phyloP scores from a whole-genome alignment of 257 asterid genomes.

The Solanum paucissectum region DNA sequence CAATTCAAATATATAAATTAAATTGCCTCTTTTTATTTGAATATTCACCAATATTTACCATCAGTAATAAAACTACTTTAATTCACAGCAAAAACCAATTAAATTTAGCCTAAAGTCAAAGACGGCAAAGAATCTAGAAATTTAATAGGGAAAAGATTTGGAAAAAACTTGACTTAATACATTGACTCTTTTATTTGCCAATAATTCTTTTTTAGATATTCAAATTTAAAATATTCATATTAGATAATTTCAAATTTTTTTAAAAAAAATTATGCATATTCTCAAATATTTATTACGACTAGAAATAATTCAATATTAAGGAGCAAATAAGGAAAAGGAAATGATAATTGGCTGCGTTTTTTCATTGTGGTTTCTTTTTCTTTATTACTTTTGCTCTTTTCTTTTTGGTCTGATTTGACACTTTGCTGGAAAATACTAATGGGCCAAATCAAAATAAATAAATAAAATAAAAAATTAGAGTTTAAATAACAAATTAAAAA shows the following conservation, averaged over 20 bases:
- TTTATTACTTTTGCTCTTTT: not conserved
- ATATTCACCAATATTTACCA: not conserved
- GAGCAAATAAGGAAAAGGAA: not conserved
- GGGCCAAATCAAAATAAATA: not conserved
- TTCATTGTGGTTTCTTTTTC: not conserved
- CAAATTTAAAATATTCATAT: not conserved
- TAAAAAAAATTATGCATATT: too few species aligned
- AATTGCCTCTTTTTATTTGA: not conserved
- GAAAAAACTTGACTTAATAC: not conserved
- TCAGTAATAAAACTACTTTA: not conserved
- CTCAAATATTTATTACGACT: not conserved
- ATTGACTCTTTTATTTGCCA: not conserved
- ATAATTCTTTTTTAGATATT: not conserved
- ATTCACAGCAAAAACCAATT: not conserved
- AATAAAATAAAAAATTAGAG: too few species aligned
- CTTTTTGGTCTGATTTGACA: not conserved
- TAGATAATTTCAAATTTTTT: not conserved
- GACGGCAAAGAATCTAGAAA: not conserved
- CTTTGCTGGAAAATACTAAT: not conserved
- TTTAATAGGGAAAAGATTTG: not conserved
- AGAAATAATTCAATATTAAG: not conserved
- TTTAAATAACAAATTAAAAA: not conserved
- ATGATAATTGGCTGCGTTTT: not conserved
- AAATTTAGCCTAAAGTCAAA: not conserved
- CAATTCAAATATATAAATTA: too few species aligned